Evolutionary conservation across 108 stramenopile genomes (phyloP), one percentile per base, ranked within the genome.

Genomic region (Aurantiochytrium sp.): DNA sequence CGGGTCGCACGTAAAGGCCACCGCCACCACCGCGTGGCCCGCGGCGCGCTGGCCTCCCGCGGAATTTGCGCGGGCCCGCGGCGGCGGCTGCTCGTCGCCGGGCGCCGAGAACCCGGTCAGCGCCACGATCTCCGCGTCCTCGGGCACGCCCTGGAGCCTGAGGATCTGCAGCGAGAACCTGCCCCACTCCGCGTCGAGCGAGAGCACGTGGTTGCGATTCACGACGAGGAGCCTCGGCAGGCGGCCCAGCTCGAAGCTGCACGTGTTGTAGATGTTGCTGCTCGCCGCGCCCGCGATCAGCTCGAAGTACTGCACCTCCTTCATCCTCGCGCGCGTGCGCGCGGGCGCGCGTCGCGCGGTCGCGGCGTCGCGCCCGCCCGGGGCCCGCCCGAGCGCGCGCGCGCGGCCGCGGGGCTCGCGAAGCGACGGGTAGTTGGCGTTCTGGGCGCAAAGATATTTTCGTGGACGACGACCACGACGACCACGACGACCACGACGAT

Each of bases 271-370:
- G 6, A 81, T 24, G 73, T 81, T 41, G 24, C 24, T 48, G 45
- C 42, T 81, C 73, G 12, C 45, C 42, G 42, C 12, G 59, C 59
- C 45, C 42, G 42, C 12, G 59, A 8, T 65, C 17, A 81, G 73
- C 3, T 81, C 73, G 12, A 41, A 81, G 45, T 48, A 81, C 73
- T 81, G 73, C 73, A 81, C 39, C 45, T 81, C 73, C 19, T 81
- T 65, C 59, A 65, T 65, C 50, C n/a, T n/a, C n/a, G n/a, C n/a
- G n/a, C n/a, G n/a, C n/a, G n/a, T n/a, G n/a, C n/a, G n/a, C n/a
- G n/a, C n/a, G n/a, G n/a, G n/a, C n/a, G n/a, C n/a, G n/a, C n/a
- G n/a, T n/a, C n/a, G n/a, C n/a, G n/a, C n/a, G n/a, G n/a, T n/a
- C n/a, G n/a, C n/a, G n/a, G n/a, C n/a, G n/a, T n/a, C n/a, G n/a